These are phyloP conservation scores for Kazachstania sp. DNA, from an alignment of 1,139 yeast species.

Conservation along the genomic window DNA sequence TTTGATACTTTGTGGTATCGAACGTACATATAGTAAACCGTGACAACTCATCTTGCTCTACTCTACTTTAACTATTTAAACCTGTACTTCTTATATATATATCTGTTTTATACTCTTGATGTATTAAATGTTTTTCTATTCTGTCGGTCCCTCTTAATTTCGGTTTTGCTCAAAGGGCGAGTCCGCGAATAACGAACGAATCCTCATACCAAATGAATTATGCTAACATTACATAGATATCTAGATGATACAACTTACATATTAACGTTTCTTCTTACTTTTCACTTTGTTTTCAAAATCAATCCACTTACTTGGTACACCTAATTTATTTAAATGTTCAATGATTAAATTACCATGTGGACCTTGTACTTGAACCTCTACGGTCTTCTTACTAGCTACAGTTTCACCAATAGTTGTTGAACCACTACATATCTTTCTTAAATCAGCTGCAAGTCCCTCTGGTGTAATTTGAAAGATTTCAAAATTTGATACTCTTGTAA, in stretches of 20 bases:
- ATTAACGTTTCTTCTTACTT: conserved; percentile 38
- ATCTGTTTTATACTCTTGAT: too few relatives aligned
- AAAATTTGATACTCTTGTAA: conserved; percentile 63
- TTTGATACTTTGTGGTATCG: background rate
- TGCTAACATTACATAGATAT: background rate
- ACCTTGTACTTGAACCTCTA: conserved; percentile 83
- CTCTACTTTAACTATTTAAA: too few relatives aligned
- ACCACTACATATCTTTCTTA: conserved; percentile 79
- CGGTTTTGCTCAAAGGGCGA: too few relatives aligned
- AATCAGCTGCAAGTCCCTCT: conserved; percentile 54
- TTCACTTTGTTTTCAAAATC: conserved; percentile 58
- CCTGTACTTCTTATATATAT: too few relatives aligned
- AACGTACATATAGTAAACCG: background rate
- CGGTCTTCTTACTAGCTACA: conserved; percentile 45
- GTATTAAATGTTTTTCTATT: too few relatives aligned
- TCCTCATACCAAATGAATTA: too few relatives aligned
- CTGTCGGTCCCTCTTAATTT: too few relatives aligned
- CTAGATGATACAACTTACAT: background rate
- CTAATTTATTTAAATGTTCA: conserved; percentile 53
- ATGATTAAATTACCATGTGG: conserved; percentile 63
- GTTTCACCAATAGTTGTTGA: conserved; percentile 64
- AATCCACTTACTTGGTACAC: conserved; percentile 62
- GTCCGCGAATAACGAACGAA: too few relatives aligned
- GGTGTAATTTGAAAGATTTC: conserved; percentile 64
- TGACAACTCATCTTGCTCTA: too few relatives aligned